A percentile compares a stretch with the other conserved stretches of the same genome.
These are phyloP conservation scores for Exsudoporus frostii DNA, from an alignment of 768 basidiomycete species.

Conservation along the genomic window DNA sequence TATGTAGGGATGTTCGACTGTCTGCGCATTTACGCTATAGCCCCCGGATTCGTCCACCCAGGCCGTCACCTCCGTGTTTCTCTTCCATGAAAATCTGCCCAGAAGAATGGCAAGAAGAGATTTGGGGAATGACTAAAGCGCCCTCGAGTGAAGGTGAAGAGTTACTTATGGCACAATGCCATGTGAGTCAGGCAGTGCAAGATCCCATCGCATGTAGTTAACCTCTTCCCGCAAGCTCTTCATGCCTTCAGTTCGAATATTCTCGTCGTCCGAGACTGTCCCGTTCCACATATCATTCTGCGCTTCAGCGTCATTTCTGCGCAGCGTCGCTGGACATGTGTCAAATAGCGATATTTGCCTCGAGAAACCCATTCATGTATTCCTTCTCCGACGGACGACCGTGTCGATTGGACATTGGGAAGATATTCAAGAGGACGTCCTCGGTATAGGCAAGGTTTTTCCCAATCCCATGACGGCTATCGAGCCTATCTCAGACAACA, in stretches of 20 bases:
- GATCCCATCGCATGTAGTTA: neutral
- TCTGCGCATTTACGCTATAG: constrained; percentile 26
- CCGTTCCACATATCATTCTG: constrained; percentile 66
- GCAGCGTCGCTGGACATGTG: constrained; percentile 7
- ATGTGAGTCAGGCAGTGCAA: constrained; percentile 20
- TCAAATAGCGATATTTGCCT: constrained; percentile 7
- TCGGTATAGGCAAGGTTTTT: constrained; percentile 48
- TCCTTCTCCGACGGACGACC: constrained; percentile 52
- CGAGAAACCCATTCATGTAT: constrained; percentile 43
- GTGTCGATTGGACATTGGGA: constrained; percentile 31
- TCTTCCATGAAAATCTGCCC: constrained; percentile 26
- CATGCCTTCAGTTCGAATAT: constrained; percentile 58
- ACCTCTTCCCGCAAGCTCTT: constrained; percentile 44
- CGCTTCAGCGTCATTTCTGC: constrained; percentile 41
- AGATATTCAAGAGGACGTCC: constrained; percentile 25
- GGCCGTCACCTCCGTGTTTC: constrained; percentile 25
- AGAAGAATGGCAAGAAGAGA: constrained; percentile 34
- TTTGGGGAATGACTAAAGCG: constrained; percentile 26
- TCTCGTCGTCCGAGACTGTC: constrained; percentile 52
- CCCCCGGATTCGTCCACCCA: constrained; percentile 32
- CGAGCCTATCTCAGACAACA: constrained; percentile 22
- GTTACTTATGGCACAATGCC: constrained; percentile 25
- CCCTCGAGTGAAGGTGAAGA: constrained; percentile 4
- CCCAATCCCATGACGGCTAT: constrained; percentile 39
- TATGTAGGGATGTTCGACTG: constrained; percentile 20